These are phyloP conservation scores for Inga laurina DNA, from an alignment of 306 rosid species.

Conservation along the genomic window DNA sequence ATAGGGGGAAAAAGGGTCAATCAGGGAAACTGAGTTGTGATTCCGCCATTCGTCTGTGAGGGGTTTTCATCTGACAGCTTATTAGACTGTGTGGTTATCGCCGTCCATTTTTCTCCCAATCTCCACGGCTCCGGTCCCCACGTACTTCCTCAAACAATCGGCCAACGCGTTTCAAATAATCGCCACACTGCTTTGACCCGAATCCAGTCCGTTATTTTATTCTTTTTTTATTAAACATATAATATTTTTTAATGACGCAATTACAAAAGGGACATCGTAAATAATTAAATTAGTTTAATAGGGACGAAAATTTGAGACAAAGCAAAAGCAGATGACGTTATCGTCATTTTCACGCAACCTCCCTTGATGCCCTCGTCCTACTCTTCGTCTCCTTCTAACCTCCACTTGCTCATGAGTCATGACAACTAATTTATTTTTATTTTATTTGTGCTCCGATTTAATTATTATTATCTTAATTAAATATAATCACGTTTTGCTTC, in stretches of 20 bases:
- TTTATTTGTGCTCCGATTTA: background rate
- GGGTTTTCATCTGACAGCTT: no score
- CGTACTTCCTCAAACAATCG: background rate
- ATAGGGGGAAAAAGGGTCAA: no score
- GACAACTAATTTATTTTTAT: background rate
- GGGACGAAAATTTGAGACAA: background rate
- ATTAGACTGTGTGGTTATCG: no score
- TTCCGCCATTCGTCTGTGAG: no score
- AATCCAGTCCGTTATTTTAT: background rate
- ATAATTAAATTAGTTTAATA: background rate
- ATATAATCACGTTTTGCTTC: slow-evolving; percentile 42
- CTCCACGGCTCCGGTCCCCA: background rate
- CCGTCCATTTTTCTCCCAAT: no score
- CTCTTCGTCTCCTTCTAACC: slow-evolving; percentile 10
- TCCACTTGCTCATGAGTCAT: background rate
- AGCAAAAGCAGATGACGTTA: slow-evolving; percentile 11
- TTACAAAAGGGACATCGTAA: background rate
- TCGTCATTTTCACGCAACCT: background rate
- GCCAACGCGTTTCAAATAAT: slow-evolving; percentile 21
- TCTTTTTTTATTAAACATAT: no score
- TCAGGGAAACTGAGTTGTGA: no score
- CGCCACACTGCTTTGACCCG: background rate
- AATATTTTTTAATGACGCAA: background rate
- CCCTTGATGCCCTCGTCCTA: slow-evolving; percentile 20
- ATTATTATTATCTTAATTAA: background rate